A percentile compares a stretch with the other conserved stretches of the same genome.
Conservation (phyloP, 139 green algal species). For the Tetraselmis chui region DNA sequence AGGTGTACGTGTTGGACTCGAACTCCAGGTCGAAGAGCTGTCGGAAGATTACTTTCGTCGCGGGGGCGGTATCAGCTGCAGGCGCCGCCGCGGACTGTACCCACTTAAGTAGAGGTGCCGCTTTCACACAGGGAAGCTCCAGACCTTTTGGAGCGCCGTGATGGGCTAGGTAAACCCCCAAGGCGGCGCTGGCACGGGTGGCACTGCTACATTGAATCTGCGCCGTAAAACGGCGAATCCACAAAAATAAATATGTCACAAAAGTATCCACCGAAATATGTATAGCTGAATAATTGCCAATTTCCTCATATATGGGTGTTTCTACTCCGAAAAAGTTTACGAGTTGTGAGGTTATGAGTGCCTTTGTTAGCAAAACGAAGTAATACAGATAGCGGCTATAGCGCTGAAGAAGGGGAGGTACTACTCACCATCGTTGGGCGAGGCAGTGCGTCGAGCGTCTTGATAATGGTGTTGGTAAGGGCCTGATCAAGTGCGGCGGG, state of each 20-base stretch:
- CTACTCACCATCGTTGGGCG: not conserved
- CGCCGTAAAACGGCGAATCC: no score
- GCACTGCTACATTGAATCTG: not conserved
- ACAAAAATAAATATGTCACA: no score
- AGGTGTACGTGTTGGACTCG: constrained; percentile 52
- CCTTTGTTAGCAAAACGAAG: no score
- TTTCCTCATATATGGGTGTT: no score
- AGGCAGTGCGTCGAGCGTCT: not conserved
- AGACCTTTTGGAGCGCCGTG: not conserved
- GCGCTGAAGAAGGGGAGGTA: no score
- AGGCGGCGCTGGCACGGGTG: not conserved
- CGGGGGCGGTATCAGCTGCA: not conserved
- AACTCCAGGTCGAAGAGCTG: constrained; percentile 52
- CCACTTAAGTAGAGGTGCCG: not conserved
- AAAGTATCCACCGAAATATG: no score
- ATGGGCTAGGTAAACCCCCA: not conserved
- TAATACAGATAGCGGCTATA: no score
- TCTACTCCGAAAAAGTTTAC: no score
- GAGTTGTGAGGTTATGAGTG: no score
- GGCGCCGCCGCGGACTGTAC: not conserved
- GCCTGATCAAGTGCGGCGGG: not conserved
- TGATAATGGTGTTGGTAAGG: not conserved
- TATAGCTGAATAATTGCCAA: no score
- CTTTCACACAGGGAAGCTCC: not conserved
- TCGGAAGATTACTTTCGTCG: constrained; percentile 30